These are phyloP conservation scores for Sinapis alba DNA, from an alignment of 441 rosid genomes.

Conservation along the genomic window DNA sequence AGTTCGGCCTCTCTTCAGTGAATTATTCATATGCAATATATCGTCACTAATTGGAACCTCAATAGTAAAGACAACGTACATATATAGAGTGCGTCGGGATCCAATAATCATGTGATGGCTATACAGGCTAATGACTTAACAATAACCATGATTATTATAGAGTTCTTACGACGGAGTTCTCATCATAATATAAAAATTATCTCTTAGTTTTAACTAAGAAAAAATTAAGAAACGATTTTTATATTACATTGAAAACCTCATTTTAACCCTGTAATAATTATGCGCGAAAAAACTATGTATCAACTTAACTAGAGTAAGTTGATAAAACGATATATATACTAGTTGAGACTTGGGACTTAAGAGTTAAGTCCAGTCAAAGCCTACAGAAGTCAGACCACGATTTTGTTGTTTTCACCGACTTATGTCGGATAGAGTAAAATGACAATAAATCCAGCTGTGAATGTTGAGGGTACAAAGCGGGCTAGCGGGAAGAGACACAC, in stretches of 20 bases:
- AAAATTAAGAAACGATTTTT: no score
- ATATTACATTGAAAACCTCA: no score
- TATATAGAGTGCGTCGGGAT: neutral
- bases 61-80: neutral
- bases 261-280: no score
- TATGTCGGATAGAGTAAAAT: neutral
- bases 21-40: neutral
- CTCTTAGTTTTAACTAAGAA: no score
- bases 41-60: neutral
- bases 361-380: neutral
- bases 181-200: no score
- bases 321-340: neutral
- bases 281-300: neutral
- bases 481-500: conserved; percentile 37
- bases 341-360: neutral
- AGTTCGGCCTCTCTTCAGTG: neutral
- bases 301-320: neutral
- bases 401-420: conserved; percentile 1
- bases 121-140: neutral
- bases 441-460: conserved; percentile 35
- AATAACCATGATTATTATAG: no score
- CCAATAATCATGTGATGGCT: neutral
- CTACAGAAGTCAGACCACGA: neutral
- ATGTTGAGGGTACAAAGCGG: conserved; percentile 35
- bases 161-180: no score